Conservation (phyloP, 108 stramenopile species). For the Phaeodactylum tricornutum region DNA sequence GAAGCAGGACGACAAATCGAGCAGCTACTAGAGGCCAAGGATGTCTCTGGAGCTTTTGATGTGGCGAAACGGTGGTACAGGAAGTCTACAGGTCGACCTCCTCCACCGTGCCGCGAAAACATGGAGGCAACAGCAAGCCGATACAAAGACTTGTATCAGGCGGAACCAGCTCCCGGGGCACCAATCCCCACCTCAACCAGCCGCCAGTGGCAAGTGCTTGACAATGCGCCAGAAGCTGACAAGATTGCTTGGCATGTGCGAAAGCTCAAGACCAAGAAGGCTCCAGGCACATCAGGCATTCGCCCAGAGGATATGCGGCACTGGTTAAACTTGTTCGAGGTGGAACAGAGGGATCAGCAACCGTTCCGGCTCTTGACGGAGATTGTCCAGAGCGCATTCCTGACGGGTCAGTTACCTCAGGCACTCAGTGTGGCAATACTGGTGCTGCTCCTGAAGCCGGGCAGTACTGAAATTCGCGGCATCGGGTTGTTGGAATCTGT, state of each 20-base stretch:
- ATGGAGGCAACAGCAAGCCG: background rate
- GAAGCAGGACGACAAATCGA: background rate
- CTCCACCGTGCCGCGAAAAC: background rate
- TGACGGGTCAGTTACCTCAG: slow-evolving; percentile 8
- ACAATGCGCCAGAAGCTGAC: too few species aligned
- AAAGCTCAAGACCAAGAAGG: too few species aligned
- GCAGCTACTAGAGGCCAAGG: background rate
- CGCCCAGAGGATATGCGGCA: too few species aligned
- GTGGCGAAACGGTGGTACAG: slow-evolving; percentile 6
- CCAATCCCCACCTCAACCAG: too few species aligned
- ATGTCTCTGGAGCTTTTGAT: slow-evolving; percentile 2
- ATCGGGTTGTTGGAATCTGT: slow-evolving; percentile 11
- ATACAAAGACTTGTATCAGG: background rate
- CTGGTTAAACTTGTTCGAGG: too few species aligned
- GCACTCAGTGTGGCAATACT: slow-evolving; percentile 4
- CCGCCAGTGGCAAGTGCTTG: too few species aligned
- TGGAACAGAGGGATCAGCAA: too few species aligned
- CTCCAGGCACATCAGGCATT: too few species aligned
- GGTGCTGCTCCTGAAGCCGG: slow-evolving; percentile 18
- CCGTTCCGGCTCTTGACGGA: too few species aligned
- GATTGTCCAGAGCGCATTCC: slow-evolving; percentile 6
- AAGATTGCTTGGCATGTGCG: too few species aligned
- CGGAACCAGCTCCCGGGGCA: background rate
- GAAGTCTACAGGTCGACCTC: slow-evolving; percentile 1
- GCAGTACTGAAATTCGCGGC: slow-evolving; percentile 5